Conservation (phyloP, 306 rosid genomes). For the Amphicarpaea edgeworthii region DNA sequence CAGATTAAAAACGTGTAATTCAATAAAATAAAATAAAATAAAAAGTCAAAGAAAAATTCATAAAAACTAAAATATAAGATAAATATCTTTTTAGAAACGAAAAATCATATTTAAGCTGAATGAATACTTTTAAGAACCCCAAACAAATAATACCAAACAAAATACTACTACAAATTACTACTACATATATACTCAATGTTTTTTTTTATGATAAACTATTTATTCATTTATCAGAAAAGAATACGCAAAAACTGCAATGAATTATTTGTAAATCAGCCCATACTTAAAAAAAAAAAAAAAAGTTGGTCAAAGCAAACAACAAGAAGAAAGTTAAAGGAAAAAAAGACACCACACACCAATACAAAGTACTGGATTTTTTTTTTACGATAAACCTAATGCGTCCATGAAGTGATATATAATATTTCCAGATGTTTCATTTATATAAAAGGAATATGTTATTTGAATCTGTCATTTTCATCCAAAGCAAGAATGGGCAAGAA, state of each 20-base stretch:
- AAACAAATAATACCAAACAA: background rate
- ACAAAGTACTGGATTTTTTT: background rate
- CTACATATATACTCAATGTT: background rate
- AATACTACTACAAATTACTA: background rate
- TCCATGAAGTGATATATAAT: conserved; percentile 31
- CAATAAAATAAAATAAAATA: background rate
- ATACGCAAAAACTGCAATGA: background rate
- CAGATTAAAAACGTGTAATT: background rate
- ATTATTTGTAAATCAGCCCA: conserved; percentile 7
- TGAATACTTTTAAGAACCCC: background rate
- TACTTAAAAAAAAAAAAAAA: conserved; percentile 22
- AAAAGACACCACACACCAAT: background rate
- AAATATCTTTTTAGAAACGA: background rate
- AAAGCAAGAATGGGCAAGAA: conserved; percentile 20
- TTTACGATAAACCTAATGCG: conserved; percentile 14
- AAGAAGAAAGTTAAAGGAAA: background rate
- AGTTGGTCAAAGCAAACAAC: conserved; percentile 38
- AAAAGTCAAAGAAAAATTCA: background rate
- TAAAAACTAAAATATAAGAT: background rate
- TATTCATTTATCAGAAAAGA: background rate
- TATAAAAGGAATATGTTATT: conserved; percentile 38
- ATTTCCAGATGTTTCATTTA: conserved; percentile 28
- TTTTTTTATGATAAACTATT: background rate
- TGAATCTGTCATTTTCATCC: conserved; percentile 31
- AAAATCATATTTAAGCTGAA: background rate